Base-by-base conservation (phyloP, 345 rosid genomes). In the Eucalyptus pauciflora region DNA sequence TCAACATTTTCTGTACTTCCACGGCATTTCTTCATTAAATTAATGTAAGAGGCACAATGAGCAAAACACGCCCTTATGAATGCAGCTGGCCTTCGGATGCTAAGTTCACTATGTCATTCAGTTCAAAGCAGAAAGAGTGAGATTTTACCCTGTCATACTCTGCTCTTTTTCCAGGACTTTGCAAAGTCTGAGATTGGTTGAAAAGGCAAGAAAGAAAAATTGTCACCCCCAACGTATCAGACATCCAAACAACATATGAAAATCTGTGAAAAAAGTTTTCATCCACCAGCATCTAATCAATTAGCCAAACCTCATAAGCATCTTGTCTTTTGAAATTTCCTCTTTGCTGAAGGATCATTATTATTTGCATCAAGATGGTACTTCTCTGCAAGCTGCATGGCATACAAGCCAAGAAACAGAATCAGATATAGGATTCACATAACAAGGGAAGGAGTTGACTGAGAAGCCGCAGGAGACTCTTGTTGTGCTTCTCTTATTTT, bases 281-380 rank as follows among this genome's bases (percentile, higher is more conserved):
- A 27, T 50, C 86, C 89, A 85, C 83, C 25, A 56, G 83, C 22
- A 58, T 31, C 62, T 22, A 86, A 89, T 48, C 46, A 62, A 22
- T 67, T 81, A 90, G 22, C 45, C 90, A 51, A 67, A 97, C 99
- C 96, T 97, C 96, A 76, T 94, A 96, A 71, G 99, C 99, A 90
- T 95, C 98, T 93, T 89, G 96, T 93, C 90, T 94, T 96, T 93
- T 95, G 99, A 93, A 96, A 97, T 88, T 95, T 95, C 91, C 90
- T 95, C 91, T 96, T 96, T 24, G 33, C 96, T 88, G 98, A 94
- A 91, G 98, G 95, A 88, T 95, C 96, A 85, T 94, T 95, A 92
- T 92, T 95, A 93, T 95, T 97, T 87, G 97, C 93, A 94, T 97
- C 98, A 79, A 97, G 99, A 92, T 97, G 99, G 91, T 93, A 97